These are phyloP conservation scores for Mallotus nudiflorus DNA, from an alignment of 345 rosid species.

Conservation along the genomic window DNA sequence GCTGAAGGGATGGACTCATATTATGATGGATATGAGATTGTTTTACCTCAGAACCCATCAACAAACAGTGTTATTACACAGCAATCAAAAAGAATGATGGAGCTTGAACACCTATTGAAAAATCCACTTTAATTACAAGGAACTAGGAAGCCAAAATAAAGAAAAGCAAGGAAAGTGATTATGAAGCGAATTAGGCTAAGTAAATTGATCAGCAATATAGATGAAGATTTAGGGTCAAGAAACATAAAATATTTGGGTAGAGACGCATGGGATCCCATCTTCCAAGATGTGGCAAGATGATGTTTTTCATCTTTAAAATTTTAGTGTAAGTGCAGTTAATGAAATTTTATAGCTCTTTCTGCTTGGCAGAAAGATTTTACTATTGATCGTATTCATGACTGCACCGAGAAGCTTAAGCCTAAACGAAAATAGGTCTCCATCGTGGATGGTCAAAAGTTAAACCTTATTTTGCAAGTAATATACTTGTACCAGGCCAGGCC, in stretches of 20 bases:
- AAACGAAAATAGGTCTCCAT: too few relatives aligned
- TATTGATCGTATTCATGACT: too few relatives aligned
- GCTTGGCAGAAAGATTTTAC: too few relatives aligned
- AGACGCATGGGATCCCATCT: too few relatives aligned
- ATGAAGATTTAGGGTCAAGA: neutral
- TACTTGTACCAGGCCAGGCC: too few relatives aligned
- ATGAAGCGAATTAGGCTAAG: neutral
- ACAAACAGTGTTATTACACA: constrained; percentile 23
- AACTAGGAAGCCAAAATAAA: neutral
- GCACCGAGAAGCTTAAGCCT: too few relatives aligned
- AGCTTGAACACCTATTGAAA: constrained; percentile 21
- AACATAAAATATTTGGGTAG: neutral
- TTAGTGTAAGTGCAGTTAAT: neutral
- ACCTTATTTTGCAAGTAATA: too few relatives aligned
- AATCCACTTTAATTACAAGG: neutral
- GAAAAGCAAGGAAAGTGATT: neutral
- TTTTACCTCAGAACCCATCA: constrained; percentile 28
- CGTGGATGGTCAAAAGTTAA: too few relatives aligned
- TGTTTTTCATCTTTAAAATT: too few relatives aligned
- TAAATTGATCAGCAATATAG: neutral
- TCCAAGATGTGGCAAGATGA: neutral
- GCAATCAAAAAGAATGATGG: constrained; percentile 37
- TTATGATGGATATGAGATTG: constrained; percentile 47
- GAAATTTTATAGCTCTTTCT: neutral
- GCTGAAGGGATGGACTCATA: too few relatives aligned